Evolutionary conservation across 2,329 filamentous ascomycete genomes (phyloP), one percentile per base, ranked within the genome.

Genomic region (Xylariaceae sp.): DNA sequence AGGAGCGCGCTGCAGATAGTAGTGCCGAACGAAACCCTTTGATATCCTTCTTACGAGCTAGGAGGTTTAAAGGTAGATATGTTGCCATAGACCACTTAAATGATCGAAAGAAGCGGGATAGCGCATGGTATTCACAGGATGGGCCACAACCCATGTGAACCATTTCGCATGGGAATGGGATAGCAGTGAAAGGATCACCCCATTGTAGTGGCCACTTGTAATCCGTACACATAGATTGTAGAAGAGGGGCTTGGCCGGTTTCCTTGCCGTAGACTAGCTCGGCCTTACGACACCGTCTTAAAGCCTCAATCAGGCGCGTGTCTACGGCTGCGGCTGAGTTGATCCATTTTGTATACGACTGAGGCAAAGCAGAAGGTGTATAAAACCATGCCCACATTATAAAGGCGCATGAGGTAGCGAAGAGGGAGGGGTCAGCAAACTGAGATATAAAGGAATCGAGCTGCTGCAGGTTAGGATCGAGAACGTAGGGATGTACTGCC

Each of bases 371-470:
- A 34, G 82, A 76, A 0, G 90, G 89, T 10, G 76, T 69, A 72
- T 93, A 96, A 67, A 95, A 86, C 88, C 89, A 96, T 16, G 89
- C 81, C 87, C 89, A 93, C 90, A 95, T 96, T 60, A 95, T 86
- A 36, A 89, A 73, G 18, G 85, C 87, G 38, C 82, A 84, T 17
- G 88, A 91, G 33, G 79, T 69, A 42, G 87, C 83, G 68, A 96
- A 95, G 16, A 92, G 72, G 6, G 80, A 71, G 4, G 88, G 81
- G 64, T 93, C 87, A n/a, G 82, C 74, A 36, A 82, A 66, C 10
- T 57, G 67, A 19, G 73, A 72, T 55, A 75, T 58, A 19, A 69
- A 50, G 11, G 68, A 63, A 55, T 82, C 77, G 12, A 74, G 47
- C 61, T 61, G 42, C 6, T 40, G 6, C 6, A 18, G 28, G 47